These are phyloP conservation scores for Acer negundo DNA, from an alignment of 345 rosid species.

Conservation along the genomic window DNA sequence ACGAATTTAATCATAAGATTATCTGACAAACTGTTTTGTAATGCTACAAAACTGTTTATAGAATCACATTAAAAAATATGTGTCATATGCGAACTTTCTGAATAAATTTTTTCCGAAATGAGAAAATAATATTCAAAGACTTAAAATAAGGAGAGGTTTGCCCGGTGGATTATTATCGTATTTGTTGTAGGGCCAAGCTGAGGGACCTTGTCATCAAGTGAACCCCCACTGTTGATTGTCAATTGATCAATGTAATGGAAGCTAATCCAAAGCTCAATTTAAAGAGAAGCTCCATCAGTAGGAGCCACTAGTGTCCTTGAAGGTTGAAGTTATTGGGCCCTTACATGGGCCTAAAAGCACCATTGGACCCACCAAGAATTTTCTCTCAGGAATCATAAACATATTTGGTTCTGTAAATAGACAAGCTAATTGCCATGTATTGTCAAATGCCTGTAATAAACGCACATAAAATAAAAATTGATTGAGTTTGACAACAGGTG, in stretches of 20 bases:
- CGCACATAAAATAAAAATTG: no score
- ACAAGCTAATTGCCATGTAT: no score
- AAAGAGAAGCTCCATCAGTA: not conserved
- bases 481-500: no score
- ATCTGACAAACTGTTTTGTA: no score
- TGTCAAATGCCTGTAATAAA: no score
- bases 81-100: no score
- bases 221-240: slow-evolving; percentile 26
- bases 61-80: no score
- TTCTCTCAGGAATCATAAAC: slow-evolving; percentile 22
- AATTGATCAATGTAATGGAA: slow-evolving; percentile 23
- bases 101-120: no score
- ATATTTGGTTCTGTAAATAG: no score
- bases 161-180: no score
- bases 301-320: slow-evolving; percentile 21
- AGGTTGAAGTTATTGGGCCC: slow-evolving; percentile 15
- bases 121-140: not conserved
- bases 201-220: slow-evolving; percentile 34
- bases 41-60: no score
- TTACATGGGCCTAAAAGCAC: slow-evolving; percentile 30
- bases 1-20: not conserved
- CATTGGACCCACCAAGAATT: slow-evolving; percentile 15
- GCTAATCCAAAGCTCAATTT: slow-evolving; percentile 21
- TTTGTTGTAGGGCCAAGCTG: slow-evolving; percentile 24
- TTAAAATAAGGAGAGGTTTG: slow-evolving; percentile 21